Evolutionary conservation across 2,329 filamentous ascomycete genomes (phyloP).

Genomic region (Ophiostoma australiae): DNA sequence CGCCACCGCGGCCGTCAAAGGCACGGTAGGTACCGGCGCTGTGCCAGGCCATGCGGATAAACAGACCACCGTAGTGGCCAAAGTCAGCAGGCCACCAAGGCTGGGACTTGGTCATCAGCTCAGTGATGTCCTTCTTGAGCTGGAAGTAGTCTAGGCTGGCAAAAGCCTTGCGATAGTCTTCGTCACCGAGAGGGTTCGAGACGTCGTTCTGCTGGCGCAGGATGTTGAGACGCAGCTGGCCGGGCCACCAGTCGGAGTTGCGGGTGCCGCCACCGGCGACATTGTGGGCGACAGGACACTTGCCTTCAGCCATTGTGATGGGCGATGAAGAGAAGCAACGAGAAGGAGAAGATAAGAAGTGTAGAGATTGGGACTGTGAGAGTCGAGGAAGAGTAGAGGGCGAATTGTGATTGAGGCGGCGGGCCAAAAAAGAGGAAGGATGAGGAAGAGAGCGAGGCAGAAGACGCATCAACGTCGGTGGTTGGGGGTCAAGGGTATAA

Average conservation of each 20-base stretch:
- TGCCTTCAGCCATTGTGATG: slow-evolving; percentile 20
- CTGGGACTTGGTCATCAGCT: slow-evolving; percentile 71
- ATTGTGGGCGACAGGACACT: slow-evolving; percentile 23
- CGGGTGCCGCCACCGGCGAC: slow-evolving; percentile 59
- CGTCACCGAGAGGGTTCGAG: slow-evolving; percentile 62
- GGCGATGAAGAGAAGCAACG: slow-evolving; percentile 14
- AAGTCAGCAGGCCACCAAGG: slow-evolving; percentile 80
- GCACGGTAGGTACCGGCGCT: slow-evolving; percentile 73
- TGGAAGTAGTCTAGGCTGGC: slow-evolving; percentile 47
- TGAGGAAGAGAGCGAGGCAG: slow-evolving; percentile 14
- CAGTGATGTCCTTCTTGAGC: slow-evolving; percentile 54
- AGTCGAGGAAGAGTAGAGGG: neutral
- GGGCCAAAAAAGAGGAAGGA: slow-evolving; percentile 7
- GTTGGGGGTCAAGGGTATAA: neutral
- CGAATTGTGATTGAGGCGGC: neutral
- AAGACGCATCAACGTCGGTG: slow-evolving; percentile 19
- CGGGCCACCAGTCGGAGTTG: slow-evolving; percentile 72
- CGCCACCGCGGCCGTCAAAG: slow-evolving; percentile 68
- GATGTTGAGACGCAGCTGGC: slow-evolving; percentile 62
- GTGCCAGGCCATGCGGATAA: slow-evolving; percentile 79
- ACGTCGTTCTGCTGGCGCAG: slow-evolving; percentile 64
- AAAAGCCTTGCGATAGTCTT: slow-evolving; percentile 69
- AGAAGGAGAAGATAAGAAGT: neutral
- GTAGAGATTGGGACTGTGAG: neutral
- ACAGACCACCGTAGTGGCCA: slow-evolving; percentile 74